Evolutionary conservation across 2,329 filamentous ascomycete species (phyloP).

Genomic region (Sphaerostilbella broomeana): DNA sequence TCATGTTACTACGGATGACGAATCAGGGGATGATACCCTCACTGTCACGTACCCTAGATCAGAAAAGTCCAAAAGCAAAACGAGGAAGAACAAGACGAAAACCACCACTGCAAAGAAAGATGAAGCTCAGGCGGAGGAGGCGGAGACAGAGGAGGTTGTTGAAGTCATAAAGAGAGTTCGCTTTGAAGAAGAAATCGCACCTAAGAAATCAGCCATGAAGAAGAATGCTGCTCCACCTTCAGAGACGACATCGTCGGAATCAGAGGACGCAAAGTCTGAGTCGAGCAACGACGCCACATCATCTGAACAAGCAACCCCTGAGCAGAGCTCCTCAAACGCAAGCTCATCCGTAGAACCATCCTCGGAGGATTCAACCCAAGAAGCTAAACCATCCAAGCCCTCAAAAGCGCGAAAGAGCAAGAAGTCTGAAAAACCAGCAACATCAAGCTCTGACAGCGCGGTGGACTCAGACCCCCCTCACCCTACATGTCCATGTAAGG

Average conservation of each 20-base stretch:
- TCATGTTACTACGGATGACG: conserved; percentile 45
- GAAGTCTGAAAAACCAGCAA: conserved; percentile 12
- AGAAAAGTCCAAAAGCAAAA: conserved; percentile 17
- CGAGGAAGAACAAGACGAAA: conserved; percentile 5
- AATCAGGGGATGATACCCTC: conserved; percentile 43
- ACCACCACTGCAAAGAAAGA: neutral
- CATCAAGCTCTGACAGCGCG: conserved; percentile 21
- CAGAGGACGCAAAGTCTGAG: conserved; percentile 8
- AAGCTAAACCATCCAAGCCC: conserved; percentile 14
- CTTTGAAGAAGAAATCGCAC: conserved; percentile 29
- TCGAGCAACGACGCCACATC: conserved; percentile 14
- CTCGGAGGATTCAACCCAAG: conserved; percentile 19
- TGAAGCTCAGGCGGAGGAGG: conserved; percentile 11
- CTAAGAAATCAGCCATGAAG: conserved; percentile 34
- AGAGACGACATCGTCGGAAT: conserved; percentile 20
- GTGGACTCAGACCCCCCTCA: conserved; percentile 31
- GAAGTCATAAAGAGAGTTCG: conserved; percentile 36
- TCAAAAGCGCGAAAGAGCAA: conserved; percentile 18
- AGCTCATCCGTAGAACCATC: conserved; percentile 4
- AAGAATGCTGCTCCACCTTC: conserved; percentile 29
- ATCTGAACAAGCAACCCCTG: conserved; percentile 14
- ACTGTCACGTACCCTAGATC: conserved; percentile 42
- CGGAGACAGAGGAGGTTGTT: conserved; percentile 8
- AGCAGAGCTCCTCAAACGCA: conserved; percentile 3
- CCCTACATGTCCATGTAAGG: conserved; percentile 24